Evolutionary conservation across 2,329 filamentous ascomycete species (phyloP).

Genomic region (Fusarium luffae): DNA sequence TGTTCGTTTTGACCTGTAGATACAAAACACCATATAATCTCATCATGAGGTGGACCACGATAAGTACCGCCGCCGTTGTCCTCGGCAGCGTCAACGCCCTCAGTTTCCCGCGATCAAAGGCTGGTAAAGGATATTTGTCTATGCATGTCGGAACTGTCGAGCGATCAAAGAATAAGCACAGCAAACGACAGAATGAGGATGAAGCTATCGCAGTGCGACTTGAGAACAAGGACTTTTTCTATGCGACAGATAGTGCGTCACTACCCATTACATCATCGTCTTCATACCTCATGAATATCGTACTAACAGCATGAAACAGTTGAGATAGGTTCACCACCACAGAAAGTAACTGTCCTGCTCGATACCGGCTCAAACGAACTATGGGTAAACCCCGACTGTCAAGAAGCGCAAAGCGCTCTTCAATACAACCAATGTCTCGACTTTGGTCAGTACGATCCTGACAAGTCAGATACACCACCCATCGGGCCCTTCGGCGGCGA

Average conservation of each 20-base stretch:
- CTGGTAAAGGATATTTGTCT: constrained; percentile 53
- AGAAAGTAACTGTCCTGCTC: constrained; percentile 59
- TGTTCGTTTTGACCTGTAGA: background rate
- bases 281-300: background rate
- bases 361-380: constrained; percentile 66
- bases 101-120: constrained; percentile 45
- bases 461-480: constrained; percentile 53
- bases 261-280: background rate
- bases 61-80: constrained; percentile 27
- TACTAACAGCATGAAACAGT: constrained; percentile 47
- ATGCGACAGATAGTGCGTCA: constrained; percentile 53
- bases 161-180: constrained; percentile 40
- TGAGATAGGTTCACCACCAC: constrained; percentile 55
- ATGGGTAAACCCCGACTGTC: constrained; percentile 65
- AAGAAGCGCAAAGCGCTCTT: constrained; percentile 49
- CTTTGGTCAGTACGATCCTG: constrained; percentile 59
- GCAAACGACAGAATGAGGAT: constrained; percentile 34
- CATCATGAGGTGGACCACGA: constrained; percentile 43
- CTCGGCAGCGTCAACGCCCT: constrained; percentile 32
- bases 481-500: constrained; percentile 52
- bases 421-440: constrained; percentile 53
- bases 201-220: constrained; percentile 48
- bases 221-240: constrained; percentile 54
- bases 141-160: constrained; percentile 51
- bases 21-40: constrained; percentile 11